Base-by-base conservation (phyloP, 176 grass and related monocot species). In the Pontederia paniculata region DNA sequence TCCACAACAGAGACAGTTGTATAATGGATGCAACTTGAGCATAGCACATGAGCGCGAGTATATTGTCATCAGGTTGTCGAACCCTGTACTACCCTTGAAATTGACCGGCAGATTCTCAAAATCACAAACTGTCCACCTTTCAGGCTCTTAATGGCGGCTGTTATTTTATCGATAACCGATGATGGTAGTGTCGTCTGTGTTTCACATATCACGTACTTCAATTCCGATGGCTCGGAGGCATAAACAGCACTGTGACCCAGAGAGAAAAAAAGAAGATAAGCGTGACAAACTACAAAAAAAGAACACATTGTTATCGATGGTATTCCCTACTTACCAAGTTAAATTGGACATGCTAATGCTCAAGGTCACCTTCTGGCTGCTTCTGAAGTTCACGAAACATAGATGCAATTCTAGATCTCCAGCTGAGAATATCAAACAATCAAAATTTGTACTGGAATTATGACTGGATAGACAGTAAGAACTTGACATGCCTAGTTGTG, bases 341-440 rank as follows among this genome's bases (percentile, higher is more conserved):
- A 98, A 54, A 54, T 88, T 69, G 52, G 77, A 79, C 83, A 98
- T 66, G 55, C 88, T 80, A 9, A 91, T 62, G 44, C 55, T 77
- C 61, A 98, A 50, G 67, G 41, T 65, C 57, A 84, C 14, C 54
- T 76, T 98, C 75, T 65, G 78, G 46, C 69, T 57, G 3, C 52
- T 82, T 53, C 66, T 82, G 73, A 84, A 78, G 63, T 76, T 82
- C n/a, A 88, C 67, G 70, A 91, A 93, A 52, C 80, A 52, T 22
- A 88, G 61, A 23, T 42, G 52, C 44, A 91, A 75, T 54, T 70
- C 52, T 52, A 98, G 94, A 74, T 77, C 55, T 14, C 78, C 77
- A 73, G 51, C 76, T 79, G 53, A 64, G 80, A 78, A 74, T n/a
- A 62, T 46, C 13, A 60, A 55, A 60, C 25, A 31, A 31, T 31